A percentile compares a stretch with the other conserved stretches of the same genome.
Evolutionary conservation across 2,329 filamentous ascomycete species (phyloP).

Genomic region (Niveomyces coronatus): DNA sequence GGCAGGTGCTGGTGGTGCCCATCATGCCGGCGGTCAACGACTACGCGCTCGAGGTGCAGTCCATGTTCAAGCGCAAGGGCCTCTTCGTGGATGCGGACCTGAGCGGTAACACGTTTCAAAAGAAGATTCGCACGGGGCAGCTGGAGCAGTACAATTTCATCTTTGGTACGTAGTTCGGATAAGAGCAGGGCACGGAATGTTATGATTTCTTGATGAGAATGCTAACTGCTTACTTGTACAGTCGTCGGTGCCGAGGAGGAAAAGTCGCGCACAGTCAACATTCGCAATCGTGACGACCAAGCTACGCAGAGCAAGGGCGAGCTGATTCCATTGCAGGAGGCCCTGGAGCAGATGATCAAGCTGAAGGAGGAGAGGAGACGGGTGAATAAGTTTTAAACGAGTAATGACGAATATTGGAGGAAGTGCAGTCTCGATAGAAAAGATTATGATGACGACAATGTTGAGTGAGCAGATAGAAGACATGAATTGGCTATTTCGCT

Average conservation of each 20-base stretch:
- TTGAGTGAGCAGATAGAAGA: no score
- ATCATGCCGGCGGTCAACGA: constrained; percentile 70
- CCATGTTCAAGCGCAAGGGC: constrained; percentile 53
- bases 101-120: constrained; percentile 70
- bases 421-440: no score
- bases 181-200: neutral
- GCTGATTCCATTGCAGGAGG: constrained; percentile 45
- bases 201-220: neutral
- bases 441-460: no score
- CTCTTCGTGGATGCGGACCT: constrained; percentile 54
- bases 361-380: constrained; percentile 38
- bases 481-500: no score
- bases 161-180: constrained; percentile 42
- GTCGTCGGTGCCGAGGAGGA: constrained; percentile 54
- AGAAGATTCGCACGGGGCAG: constrained; percentile 80
- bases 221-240: constrained; percentile 16
- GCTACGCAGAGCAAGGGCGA: constrained; percentile 51
- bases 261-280: constrained; percentile 49
- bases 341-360: constrained; percentile 42
- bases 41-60: constrained; percentile 66
- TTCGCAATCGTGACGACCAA: constrained; percentile 54
- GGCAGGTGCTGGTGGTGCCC: constrained; percentile 52
- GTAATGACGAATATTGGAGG: neutral
- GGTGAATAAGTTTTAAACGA: constrained; percentile 23
- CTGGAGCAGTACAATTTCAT: constrained; percentile 77